phyloP scores from a whole-genome alignment of 345 rosid species.

The Lumnitzera littorea region DNA sequence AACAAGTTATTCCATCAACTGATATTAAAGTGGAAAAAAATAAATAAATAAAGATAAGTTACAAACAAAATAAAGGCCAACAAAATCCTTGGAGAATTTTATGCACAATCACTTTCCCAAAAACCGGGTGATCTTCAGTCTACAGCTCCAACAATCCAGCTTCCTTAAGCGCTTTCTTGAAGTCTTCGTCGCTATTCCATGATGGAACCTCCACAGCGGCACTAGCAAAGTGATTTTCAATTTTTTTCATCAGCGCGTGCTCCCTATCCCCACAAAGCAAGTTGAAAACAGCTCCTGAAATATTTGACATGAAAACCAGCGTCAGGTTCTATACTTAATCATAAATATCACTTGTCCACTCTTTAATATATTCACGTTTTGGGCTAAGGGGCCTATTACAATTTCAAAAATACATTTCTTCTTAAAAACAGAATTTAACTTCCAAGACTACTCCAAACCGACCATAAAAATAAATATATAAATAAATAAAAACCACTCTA shows the following conservation, averaged over 20 bases:
- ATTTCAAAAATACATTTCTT: neutral
- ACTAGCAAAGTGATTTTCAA: slow-evolving; percentile 55
- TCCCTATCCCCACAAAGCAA: slow-evolving; percentile 44
- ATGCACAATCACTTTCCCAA: too few relatives aligned
- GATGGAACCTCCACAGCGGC: slow-evolving; percentile 37
- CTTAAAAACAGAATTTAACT: neutral
- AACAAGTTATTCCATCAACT: too few relatives aligned
- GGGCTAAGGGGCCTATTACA: too few relatives aligned
- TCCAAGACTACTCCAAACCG: too few relatives aligned
- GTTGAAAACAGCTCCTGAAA: slow-evolving; percentile 85
- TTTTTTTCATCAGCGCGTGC: slow-evolving; percentile 51
- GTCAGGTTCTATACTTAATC: neutral
- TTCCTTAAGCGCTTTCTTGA: slow-evolving; percentile 33
- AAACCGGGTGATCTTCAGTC: too few relatives aligned
- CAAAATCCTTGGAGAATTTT: too few relatives aligned
- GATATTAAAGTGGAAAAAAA: too few relatives aligned
- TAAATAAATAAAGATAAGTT: too few relatives aligned
- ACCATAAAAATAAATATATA: too few relatives aligned
- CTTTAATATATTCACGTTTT: too few relatives aligned
- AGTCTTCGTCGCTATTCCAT: slow-evolving; percentile 41
- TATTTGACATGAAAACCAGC: slow-evolving; percentile 8
- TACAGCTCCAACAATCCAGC: slow-evolving; percentile 40
- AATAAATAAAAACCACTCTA: too few relatives aligned
- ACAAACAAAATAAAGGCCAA: too few relatives aligned
- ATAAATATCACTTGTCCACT: neutral